Percentiles rank a stretch among this genome's conserved stretches.
These are phyloP conservation scores for Penicillium samsonianum DNA, from an alignment of 495 filamentous ascomycete species.

Conservation along the genomic window DNA sequence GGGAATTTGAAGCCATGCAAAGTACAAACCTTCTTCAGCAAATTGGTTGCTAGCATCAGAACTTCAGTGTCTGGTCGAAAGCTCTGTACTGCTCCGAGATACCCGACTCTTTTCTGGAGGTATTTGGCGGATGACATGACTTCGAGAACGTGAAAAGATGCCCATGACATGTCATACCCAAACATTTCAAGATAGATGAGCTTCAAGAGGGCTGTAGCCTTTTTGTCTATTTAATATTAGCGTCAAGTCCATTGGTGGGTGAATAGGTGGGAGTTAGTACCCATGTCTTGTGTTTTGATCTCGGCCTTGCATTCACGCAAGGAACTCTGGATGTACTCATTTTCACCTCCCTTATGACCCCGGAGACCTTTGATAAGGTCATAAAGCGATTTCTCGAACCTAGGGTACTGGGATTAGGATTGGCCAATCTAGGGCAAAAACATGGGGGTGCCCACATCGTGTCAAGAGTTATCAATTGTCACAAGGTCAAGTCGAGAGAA, in stretches of 20 bases:
- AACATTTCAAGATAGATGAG: slow-evolving; percentile 98
- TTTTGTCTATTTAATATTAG: slow-evolving; percentile 67
- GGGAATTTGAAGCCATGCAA: not conserved
- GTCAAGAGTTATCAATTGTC: not conserved
- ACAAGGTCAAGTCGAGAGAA: not conserved
- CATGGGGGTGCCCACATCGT: slow-evolving; percentile 17
- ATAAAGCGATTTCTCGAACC: slow-evolving; percentile 99
- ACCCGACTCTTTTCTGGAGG: slow-evolving; percentile 90
- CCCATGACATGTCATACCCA: slow-evolving; percentile 99
- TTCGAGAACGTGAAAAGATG: slow-evolving; percentile 95
- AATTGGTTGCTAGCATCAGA: slow-evolving; percentile 94
- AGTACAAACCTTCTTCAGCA: slow-evolving; percentile 80
- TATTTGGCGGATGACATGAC: slow-evolving; percentile 97
- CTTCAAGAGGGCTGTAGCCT: slow-evolving; percentile 93
- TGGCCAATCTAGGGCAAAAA: not conserved
- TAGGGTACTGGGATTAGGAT: slow-evolving; percentile 34
- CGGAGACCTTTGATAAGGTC: slow-evolving; percentile 96
- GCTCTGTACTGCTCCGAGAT: slow-evolving; percentile 94
- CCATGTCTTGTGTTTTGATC: slow-evolving; percentile 88
- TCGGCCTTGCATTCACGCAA: slow-evolving; percentile 93
- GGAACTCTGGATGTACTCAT: slow-evolving; percentile 86
- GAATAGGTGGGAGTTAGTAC: slow-evolving; percentile 40
- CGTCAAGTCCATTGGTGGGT: slow-evolving; percentile 6
- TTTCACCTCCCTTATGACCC: slow-evolving; percentile 90
- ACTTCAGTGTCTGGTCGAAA: slow-evolving; percentile 96